Evolutionary conservation across 2,329 filamentous ascomycete species (phyloP).

Genomic region (Waltergamsia citrina): DNA sequence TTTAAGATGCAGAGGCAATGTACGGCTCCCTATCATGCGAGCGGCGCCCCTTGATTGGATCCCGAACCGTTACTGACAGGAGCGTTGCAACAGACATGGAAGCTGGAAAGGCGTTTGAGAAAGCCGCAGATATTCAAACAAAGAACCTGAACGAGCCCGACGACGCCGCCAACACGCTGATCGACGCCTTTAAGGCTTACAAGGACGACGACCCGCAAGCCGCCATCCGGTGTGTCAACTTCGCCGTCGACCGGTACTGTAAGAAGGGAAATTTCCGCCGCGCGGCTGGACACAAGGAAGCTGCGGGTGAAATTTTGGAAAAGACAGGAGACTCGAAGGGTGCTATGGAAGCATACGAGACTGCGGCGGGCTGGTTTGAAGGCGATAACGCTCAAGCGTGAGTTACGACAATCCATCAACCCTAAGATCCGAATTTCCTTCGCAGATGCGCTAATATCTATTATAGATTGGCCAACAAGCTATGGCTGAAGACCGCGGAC

Average conservation of each 20-base stretch:
- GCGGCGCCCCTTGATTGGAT: not conserved
- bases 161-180: slow-evolving; percentile 79
- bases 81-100: slow-evolving; percentile 56
- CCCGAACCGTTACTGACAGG: not conserved
- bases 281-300: slow-evolving; percentile 85
- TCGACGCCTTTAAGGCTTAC: slow-evolving; percentile 94
- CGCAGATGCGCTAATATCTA: not conserved
- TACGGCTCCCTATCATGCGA: slow-evolving; percentile 30
- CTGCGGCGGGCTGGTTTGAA: slow-evolving; percentile 83
- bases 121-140: slow-evolving; percentile 72
- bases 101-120: slow-evolving; percentile 79
- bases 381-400: slow-evolving; percentile 76
- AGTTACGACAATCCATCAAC: slow-evolving; percentile 50
- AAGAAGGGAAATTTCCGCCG: slow-evolving; percentile 83
- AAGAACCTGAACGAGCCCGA: slow-evolving; percentile 82
- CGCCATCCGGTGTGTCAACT: slow-evolving; percentile 69
- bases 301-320: slow-evolving; percentile 79
- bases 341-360: slow-evolving; percentile 76
- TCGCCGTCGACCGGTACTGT: slow-evolving; percentile 79
- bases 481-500: slow-evolving; percentile 87
- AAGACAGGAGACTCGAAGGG: slow-evolving; percentile 64
- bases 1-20: slow-evolving; percentile 82
- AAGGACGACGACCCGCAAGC: slow-evolving; percentile 75
- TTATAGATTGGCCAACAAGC: slow-evolving; percentile 75
- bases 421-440: slow-evolving; percentile 43